Evolutionary conservation across 805 yeast genomes (phyloP).

Genomic region (Metschnikowia picachoensis): DNA sequence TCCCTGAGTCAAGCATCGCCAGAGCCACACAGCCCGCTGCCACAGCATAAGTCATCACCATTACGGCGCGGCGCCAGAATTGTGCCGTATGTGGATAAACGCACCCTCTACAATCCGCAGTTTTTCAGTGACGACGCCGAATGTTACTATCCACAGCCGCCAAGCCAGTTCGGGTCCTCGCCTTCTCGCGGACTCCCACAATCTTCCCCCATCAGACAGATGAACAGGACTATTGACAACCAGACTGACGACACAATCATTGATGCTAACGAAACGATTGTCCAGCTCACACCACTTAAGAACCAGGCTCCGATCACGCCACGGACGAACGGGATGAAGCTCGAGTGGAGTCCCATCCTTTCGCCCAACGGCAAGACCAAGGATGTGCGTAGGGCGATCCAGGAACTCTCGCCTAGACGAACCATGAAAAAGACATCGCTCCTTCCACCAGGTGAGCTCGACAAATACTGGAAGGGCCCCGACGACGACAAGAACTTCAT

Average conservation of each 20-base stretch:
- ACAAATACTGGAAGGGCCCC: slow-evolving; percentile 78
- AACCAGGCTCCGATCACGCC: slow-evolving; percentile 34
- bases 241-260: slow-evolving; percentile 27
- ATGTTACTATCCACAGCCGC: slow-evolving; percentile 10
- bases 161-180: slow-evolving; percentile 24
- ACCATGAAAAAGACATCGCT: slow-evolving; percentile 58
- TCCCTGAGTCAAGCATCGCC: slow-evolving; percentile 33
- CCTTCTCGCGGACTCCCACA: slow-evolving; percentile 25
- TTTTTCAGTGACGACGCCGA: slow-evolving; percentile 33
- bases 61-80: slow-evolving; percentile 3
- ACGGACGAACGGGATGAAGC: slow-evolving; percentile 26
- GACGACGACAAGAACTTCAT: slow-evolving; percentile 64
- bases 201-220: slow-evolving; percentile 10
- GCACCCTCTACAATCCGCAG: slow-evolving; percentile 36
- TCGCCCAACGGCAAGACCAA: slow-evolving; percentile 30
- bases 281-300: slow-evolving; percentile 39
- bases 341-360: slow-evolving; percentile 45
- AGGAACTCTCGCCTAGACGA: slow-evolving; percentile 44
- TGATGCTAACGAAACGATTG: slow-evolving; percentile 38
- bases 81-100: slow-evolving; percentile 17
- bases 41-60: slow-evolving; percentile 27
- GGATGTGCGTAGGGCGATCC: slow-evolving; percentile 24
- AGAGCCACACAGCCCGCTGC: slow-evolving; percentile 26
- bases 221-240: background rate
- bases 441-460: slow-evolving; percentile 86